phyloP scores from a whole-genome alignment of 257 asterid species.

The Henckelia pumila region DNA sequence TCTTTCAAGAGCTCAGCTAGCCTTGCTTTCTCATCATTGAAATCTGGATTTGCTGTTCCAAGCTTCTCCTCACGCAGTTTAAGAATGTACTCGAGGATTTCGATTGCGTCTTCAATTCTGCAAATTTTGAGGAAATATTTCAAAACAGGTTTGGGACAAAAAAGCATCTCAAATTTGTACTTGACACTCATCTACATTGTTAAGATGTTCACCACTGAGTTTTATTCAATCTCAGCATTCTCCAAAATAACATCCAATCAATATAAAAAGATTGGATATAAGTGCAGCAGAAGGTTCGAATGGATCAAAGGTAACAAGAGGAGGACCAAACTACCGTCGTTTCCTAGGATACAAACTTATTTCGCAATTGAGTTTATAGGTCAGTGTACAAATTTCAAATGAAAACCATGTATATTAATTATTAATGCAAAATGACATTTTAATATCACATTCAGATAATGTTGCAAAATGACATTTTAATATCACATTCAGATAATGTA shows the following conservation, averaged over 20 bases:
- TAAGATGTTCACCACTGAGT: background rate
- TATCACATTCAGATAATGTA: conserved; percentile 11
- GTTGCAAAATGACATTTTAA: background rate
- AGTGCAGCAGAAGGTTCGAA: background rate
- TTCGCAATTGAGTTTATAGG: background rate
- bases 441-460: conserved; percentile 4
- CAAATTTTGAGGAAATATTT: conserved; percentile 11
- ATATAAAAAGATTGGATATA: background rate
- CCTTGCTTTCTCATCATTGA: conserved; percentile 94
- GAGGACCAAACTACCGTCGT: background rate
- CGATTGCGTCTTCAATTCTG: conserved; percentile 97
- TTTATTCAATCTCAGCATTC: background rate
- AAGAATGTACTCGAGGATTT: conserved; percentile 84
- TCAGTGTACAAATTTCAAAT: background rate
- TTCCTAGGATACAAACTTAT: background rate
- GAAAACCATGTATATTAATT: background rate
- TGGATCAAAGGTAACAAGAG: background rate
- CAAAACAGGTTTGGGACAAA: conserved; percentile 11
- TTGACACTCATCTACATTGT: background rate
- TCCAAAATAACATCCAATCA: background rate
- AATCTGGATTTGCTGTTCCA: conserved; percentile 97
- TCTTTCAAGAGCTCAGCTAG: conserved; percentile 92
- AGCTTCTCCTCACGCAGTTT: conserved; percentile 97
- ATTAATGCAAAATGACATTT: background rate
- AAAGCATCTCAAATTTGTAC: background rate